Base-by-base conservation (phyloP, 192 early-diverging fungal genomes). In the Chytriomyces hyalinus region DNA sequence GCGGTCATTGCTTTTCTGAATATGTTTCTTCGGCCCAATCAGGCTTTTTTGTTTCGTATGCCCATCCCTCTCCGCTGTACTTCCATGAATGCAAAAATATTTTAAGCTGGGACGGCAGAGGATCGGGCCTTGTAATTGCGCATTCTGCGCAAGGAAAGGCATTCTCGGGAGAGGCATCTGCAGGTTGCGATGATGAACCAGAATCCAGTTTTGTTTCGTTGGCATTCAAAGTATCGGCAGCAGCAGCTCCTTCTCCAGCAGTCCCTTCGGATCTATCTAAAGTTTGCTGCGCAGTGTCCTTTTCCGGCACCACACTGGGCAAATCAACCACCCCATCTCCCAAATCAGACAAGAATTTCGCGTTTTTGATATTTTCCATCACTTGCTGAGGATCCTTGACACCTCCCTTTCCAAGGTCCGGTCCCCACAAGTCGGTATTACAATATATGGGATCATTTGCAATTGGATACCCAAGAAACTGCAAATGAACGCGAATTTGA, bases 401-500 rank as follows among this genome's bases (percentile, higher is more conserved):
- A 4, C 76, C 77, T 6, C 86, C 86, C 66, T 90, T 85, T 24
- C 93, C 92, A 65, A 89, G 74, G 0, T 76, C 51, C 8, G 65
- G 17, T 17, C 92, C 94, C 94, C 95, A 98, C 0, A 91, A 83
- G 1, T 90, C 87, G 9, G 76, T 89, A 46, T 73, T 73, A 61
- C 90, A 87, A 82, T 99, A 99, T 3, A 98, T 73, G 11, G 97
- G 97, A 76, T 99, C 97, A 76, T 99, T 98, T 22, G 92, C 94
- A 67, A 99, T 97, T 1, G 96, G 96, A 66, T 89, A 88, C 6
- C 97, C 97, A 0, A 99, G 87, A 76, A 90, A 96, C 83, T 95
- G 94, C 45, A 99, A 79, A 75, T 99, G 97, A 57, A 99, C 96
- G 46, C 97, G 91, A 73, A 99, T 98, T 84, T 99, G 97, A 70